Percentiles rank a stretch among this genome's conserved stretches.
phyloP scores from a whole-genome alignment of 192 early-diverging fungal genomes.

The Linnemannia elongata region DNA sequence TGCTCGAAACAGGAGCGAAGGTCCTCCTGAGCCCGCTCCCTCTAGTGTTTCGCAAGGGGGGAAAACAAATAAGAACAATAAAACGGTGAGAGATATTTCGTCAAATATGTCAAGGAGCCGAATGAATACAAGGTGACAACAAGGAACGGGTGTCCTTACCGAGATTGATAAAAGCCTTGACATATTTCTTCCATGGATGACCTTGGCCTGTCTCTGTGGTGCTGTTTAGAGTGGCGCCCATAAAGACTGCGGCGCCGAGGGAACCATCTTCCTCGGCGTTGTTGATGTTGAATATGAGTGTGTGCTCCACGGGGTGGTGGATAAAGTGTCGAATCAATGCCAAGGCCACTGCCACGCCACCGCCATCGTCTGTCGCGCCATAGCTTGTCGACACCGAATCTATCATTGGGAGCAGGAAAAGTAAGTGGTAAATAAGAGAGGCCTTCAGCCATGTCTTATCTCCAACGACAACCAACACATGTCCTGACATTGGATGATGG shows the following conservation, averaged over 20 bases:
- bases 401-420: background rate
- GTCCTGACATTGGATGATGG: background rate
- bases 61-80: background rate
- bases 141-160: slow-evolving; percentile 38
- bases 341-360: slow-evolving; percentile 72
- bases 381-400: slow-evolving; percentile 77
- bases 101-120: background rate
- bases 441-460: background rate
- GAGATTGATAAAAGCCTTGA: slow-evolving; percentile 76
- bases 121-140: background rate
- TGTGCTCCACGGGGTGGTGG: slow-evolving; percentile 67
- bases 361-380: slow-evolving; percentile 78
- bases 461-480: background rate
- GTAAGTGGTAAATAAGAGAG: background rate
- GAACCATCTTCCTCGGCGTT: slow-evolving; percentile 78
- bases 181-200: slow-evolving; percentile 73
- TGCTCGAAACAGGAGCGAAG: slow-evolving; percentile 72
- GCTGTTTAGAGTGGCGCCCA: slow-evolving; percentile 48
- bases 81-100: background rate
- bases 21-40: slow-evolving; percentile 78
- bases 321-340: slow-evolving; percentile 70
- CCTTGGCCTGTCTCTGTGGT: slow-evolving; percentile 41
- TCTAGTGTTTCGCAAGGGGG: slow-evolving; percentile 51
- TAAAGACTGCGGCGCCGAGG: slow-evolving; percentile 70
- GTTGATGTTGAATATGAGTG: slow-evolving; percentile 76